Percentiles rank a stretch among this genome's conserved stretches.
Evolutionary conservation across 768 basidiomycete species (phyloP).

Genomic region (Phaeotremella fagi): DNA sequence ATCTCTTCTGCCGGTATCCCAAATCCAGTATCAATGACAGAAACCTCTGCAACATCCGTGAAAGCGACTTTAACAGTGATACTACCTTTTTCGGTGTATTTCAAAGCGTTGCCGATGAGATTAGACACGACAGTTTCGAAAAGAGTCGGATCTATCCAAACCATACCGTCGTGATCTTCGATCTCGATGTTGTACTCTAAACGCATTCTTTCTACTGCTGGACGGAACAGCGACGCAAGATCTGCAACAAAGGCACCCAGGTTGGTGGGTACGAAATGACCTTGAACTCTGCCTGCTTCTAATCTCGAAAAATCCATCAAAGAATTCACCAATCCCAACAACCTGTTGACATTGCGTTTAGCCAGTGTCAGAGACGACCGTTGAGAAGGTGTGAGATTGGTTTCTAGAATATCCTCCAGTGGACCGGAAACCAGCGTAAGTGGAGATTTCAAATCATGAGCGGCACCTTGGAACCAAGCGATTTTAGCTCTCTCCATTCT

Average conservation of each 20-base stretch:
- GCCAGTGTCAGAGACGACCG: conserved; percentile 17
- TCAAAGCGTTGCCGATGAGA: conserved; percentile 37
- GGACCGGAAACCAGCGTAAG: conserved; percentile 42
- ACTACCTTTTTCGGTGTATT: conserved; percentile 47
- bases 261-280: conserved; percentile 40
- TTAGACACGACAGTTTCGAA: conserved; percentile 38
- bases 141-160: conserved; percentile 33
- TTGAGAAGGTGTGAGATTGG: conserved; percentile 13
- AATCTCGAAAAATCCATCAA: conserved; percentile 51
- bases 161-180: conserved; percentile 17
- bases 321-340: conserved; percentile 49
- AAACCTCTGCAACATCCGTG: conserved; percentile 37
- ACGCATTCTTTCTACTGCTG: conserved; percentile 46
- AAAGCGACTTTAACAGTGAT: conserved; percentile 47
- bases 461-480: conserved; percentile 42
- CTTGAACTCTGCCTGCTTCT: conserved; percentile 45
- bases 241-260: conserved; percentile 45
- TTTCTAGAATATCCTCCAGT: conserved; percentile 34
- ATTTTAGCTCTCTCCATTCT: conserved; percentile 40
- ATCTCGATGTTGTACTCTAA: conserved; percentile 20
- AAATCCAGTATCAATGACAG: conserved; percentile 50
- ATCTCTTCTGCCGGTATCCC: conserved; percentile 48
- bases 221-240: conserved; percentile 48
- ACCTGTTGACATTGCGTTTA: conserved; percentile 46
- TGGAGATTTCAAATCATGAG: conserved; percentile 42